Conservation (phyloP, 1,139 yeast species). For the Diutina neorugosa region DNA sequence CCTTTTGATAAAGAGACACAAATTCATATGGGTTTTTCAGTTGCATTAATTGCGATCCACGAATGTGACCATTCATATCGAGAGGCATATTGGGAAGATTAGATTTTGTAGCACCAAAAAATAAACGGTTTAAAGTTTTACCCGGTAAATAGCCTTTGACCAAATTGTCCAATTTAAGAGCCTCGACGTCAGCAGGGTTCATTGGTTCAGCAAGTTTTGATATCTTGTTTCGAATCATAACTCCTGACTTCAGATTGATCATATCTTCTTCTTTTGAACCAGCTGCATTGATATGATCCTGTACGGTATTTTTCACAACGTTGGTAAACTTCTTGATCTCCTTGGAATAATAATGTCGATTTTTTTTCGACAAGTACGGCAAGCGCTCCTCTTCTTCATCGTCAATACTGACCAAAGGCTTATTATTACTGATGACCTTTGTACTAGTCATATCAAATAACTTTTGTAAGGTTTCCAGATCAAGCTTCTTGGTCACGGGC, state of each 20-base stretch:
- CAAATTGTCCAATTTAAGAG: slow-evolving; percentile 26
- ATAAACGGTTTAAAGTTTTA: slow-evolving; percentile 22
- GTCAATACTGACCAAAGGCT: neutral
- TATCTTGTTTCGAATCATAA: slow-evolving; percentile 22
- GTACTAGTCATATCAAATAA: slow-evolving; percentile 50
- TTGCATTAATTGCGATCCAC: neutral
- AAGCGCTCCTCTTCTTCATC: neutral
- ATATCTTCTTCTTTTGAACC: slow-evolving; percentile 18
- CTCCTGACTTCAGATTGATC: slow-evolving; percentile 14
- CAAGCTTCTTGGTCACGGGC: slow-evolving; percentile 46
- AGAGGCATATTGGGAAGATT: slow-evolving; percentile 5
- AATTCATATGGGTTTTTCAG: slow-evolving; percentile 5
- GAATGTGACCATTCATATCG: slow-evolving; percentile 5
- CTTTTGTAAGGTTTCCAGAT: slow-evolving; percentile 48
- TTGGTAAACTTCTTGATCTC: slow-evolving; percentile 53
- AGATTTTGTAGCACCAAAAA: slow-evolving; percentile 16
- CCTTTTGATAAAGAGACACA: slow-evolving; percentile 9
- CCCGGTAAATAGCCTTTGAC: slow-evolving; percentile 24
- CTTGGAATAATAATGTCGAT: slow-evolving; percentile 23
- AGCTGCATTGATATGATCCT: slow-evolving; percentile 36
- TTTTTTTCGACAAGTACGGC: slow-evolving; percentile 10
- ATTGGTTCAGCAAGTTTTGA: slow-evolving; percentile 22
- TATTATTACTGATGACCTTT: slow-evolving; percentile 16
- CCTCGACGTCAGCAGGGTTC: slow-evolving; percentile 32
- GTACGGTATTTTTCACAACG: slow-evolving; percentile 63